Base-by-base conservation (phyloP, 345 rosid genomes). In the Microthlaspi erraticum region DNA sequence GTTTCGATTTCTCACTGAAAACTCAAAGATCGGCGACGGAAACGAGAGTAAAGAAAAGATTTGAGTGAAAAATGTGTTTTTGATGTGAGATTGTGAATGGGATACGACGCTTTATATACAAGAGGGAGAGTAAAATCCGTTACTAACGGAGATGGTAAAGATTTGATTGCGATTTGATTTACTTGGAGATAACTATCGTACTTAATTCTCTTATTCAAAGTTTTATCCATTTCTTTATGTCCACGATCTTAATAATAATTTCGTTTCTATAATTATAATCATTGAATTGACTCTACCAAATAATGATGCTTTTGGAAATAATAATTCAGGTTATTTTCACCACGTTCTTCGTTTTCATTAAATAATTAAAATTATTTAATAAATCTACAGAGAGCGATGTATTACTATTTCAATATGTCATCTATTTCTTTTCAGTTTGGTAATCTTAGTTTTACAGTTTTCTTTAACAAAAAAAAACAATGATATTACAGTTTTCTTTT, bases 261-360 rank as follows among this genome's bases (percentile, higher is more conserved):
- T 42, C 1, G 1, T 51, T 61, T 62, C 56, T 7, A n/a, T 33
- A 38, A 32, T 45, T 6, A 2, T 12, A 38, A 51, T 59, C 39
- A 18, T 50, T 53, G 61, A 36, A 18, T 71, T 72, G 76, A 55
- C 70, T 63, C 33, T 56, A 64, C 39, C 64, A 19, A 72, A 34
- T 42, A 44, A 67, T 29, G 43, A 68, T 68, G 46, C 29, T 34
- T 68, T 13, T 8, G 0, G 2, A 20, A 11, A 14, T 7, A 0
- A 37, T 41, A 13, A 36, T 50, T 64, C 23, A 43, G 8, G 56
- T 62, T 32, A 0, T 18, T 18, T 48, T 16, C 39, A 59, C 11
- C 67, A 60, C 33, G 59, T 70, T 70, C 32, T 68, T 56, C 18
- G 10, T 56, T 43, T 57, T 38, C 4, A 11, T 1, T 45, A 5